Evolutionary conservation across 2,329 filamentous ascomycete species (phyloP).

Genomic region (Myriosclerotinia scirpicola): DNA sequence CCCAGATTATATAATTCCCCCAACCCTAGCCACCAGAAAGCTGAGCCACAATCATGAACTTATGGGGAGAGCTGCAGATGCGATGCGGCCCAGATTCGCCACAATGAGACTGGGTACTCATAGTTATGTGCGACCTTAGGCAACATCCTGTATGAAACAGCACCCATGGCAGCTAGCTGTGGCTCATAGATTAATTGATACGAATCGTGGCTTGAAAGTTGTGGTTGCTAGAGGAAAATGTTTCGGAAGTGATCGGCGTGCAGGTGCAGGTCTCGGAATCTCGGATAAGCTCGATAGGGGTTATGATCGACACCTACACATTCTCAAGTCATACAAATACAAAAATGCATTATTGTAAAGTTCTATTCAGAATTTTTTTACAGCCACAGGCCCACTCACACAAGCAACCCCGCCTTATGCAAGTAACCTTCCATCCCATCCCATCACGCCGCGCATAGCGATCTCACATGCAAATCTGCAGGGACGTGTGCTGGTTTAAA

Average conservation of each 20-base stretch:
- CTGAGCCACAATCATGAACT: background rate
- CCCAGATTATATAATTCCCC: too few relatives aligned
- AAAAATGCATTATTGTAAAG: background rate
- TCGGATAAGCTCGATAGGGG: conserved; percentile 15
- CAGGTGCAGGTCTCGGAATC: background rate
- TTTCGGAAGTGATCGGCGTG: background rate
- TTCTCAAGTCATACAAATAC: background rate
- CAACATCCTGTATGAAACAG: too few relatives aligned
- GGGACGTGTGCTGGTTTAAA: background rate
- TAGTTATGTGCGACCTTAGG: too few relatives aligned
- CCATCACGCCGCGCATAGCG: background rate
- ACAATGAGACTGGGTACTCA: too few relatives aligned
- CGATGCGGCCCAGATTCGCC: too few relatives aligned
- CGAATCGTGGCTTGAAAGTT: conserved; percentile 10
- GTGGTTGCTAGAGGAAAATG: background rate
- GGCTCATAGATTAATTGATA: background rate
- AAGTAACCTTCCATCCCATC: background rate
- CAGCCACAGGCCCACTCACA: background rate
- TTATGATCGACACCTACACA: background rate
- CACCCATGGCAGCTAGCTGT: background rate
- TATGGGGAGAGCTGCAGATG: background rate
- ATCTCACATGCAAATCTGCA: conserved; percentile 3
- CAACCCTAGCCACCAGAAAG: too few relatives aligned
- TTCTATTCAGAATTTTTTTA: background rate
- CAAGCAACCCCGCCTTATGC: background rate